Percentiles rank a stretch among this genome's conserved stretches.
phyloP scores from a whole-genome alignment of 2,329 filamentous ascomycete genomes.

The Aspergillus ibericus region DNA sequence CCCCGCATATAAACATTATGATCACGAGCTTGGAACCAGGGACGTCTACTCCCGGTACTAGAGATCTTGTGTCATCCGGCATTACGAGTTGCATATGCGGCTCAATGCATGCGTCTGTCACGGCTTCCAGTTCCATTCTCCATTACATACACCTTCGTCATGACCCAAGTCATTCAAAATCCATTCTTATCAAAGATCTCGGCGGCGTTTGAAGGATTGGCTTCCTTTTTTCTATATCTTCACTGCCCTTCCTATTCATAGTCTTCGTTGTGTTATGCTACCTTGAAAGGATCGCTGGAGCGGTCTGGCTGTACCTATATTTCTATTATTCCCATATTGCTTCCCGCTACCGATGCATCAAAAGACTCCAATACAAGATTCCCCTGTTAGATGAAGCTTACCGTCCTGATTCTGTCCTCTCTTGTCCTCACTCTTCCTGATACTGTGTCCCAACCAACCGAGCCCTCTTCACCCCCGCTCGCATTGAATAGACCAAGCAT shows the following conservation, averaged over 20 bases:
- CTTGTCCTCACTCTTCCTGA: background rate
- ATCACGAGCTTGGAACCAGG: background rate
- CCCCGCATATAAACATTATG: constrained; percentile 3
- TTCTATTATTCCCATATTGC: constrained; percentile 17
- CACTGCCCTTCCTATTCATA: constrained; percentile 17
- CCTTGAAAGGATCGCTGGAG: constrained; percentile 18
- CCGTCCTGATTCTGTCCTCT: background rate
- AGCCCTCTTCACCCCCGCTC: background rate
- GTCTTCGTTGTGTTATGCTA: constrained; percentile 19
- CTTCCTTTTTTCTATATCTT: constrained; percentile 10
- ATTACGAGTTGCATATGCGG: background rate
- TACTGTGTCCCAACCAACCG: background rate
- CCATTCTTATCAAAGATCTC: constrained; percentile 5
- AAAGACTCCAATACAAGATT: background rate
- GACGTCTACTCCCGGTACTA: background rate
- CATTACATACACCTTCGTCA: constrained; percentile 19
- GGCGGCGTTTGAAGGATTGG: constrained; percentile 21
- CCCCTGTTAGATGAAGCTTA: background rate
- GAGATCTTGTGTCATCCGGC: background rate
- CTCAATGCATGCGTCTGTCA: constrained; percentile 6
- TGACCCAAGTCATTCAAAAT: constrained; percentile 15
- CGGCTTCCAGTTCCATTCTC: constrained; percentile 10
- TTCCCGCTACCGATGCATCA: background rate
- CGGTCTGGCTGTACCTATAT: constrained; percentile 33
- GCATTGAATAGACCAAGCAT: background rate